phyloP scores from a whole-genome alignment of 768 basidiomycete genomes.

The Mrakia frigida region DNA sequence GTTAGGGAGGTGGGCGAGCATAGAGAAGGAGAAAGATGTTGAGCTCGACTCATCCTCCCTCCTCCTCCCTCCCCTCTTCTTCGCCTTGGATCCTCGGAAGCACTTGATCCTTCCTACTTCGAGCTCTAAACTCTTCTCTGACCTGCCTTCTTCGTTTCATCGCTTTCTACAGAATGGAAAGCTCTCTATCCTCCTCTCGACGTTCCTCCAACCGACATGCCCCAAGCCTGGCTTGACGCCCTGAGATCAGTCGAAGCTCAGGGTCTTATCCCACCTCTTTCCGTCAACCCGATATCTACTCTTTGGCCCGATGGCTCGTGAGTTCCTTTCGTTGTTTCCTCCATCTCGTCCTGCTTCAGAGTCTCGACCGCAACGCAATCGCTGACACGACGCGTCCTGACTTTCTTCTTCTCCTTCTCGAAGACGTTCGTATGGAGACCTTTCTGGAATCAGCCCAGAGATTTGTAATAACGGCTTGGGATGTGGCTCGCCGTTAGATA shows the following conservation, averaged over 20 bases:
- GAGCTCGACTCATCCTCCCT: not conserved
- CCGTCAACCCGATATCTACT: slow-evolving; percentile 38
- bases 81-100: not conserved
- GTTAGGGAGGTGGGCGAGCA: not conserved
- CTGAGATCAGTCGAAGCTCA: slow-evolving; percentile 61
- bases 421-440: slow-evolving; percentile 6
- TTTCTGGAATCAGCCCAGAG: not conserved
- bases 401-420: not conserved
- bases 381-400: not conserved
- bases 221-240: slow-evolving; percentile 66
- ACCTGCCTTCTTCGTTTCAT: not conserved
- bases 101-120: not conserved
- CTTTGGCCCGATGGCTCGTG: not conserved
- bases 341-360: not conserved
- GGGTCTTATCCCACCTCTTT: slow-evolving; percentile 68
- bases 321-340: not conserved
- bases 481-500: slow-evolving; percentile 49
- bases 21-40: not conserved
- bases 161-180: slow-evolving; percentile 53
- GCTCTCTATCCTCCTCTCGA: slow-evolving; percentile 55
- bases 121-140: not conserved
- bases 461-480: slow-evolving; percentile 8
- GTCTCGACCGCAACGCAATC: not conserved
- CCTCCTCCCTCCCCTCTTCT: not conserved
- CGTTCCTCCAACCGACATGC: slow-evolving; percentile 54